Conservation (phyloP, 2,329 filamentous ascomycete species). For the Fonsecaea multimorphosa region DNA sequence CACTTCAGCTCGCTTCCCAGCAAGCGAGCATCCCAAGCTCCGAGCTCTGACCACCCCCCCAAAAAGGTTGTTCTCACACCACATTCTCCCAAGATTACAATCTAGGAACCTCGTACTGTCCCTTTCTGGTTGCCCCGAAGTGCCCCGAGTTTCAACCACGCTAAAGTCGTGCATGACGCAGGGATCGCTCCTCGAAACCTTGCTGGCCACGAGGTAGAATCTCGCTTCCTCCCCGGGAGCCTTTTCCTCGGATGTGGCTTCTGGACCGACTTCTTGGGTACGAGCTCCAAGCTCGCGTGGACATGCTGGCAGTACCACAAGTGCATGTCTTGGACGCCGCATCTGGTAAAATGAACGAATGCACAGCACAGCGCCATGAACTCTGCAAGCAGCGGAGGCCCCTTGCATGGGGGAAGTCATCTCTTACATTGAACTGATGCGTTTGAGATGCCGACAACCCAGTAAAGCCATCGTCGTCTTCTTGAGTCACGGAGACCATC, state of each 20-base stretch:
- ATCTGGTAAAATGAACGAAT: slow-evolving; percentile 3
- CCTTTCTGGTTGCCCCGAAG: too few species aligned
- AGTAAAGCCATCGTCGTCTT: neutral
- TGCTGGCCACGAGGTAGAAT: neutral
- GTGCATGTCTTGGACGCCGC: neutral
- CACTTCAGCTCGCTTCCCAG: neutral
- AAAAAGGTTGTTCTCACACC: slow-evolving; percentile 7
- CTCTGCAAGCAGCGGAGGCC: neutral
- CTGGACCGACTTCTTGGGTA: neutral
- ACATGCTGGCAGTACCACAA: neutral
- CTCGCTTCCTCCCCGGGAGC: neutral
- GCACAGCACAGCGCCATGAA: neutral
- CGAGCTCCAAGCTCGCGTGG: neutral
- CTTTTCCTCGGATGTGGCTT: neutral
- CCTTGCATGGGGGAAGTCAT: neutral
- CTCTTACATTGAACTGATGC: neutral
- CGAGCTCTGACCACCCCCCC: slow-evolving; percentile 14
- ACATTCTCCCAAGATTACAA: neutral
- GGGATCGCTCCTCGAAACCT: neutral
- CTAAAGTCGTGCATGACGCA: slow-evolving; percentile 2
- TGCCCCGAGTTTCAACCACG: neutral
- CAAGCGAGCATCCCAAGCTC: slow-evolving; percentile 13
- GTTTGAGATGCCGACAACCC: neutral
- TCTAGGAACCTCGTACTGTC: too few species aligned
- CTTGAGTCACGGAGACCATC: neutral